These are phyloP conservation scores for Candida namnaoensis DNA, from an alignment of 805 yeast species.

Conservation along the genomic window DNA sequence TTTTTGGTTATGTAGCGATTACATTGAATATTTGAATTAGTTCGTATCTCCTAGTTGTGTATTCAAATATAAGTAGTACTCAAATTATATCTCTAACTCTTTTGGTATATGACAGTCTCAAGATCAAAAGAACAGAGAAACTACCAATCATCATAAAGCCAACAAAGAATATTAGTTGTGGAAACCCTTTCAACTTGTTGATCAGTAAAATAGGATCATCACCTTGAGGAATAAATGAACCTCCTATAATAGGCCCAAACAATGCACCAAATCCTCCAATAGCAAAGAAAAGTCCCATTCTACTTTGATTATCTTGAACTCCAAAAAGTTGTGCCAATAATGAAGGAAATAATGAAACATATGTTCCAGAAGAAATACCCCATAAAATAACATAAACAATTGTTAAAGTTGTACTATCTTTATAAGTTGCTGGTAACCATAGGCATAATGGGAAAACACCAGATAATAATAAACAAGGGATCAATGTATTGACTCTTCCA, in stretches of 20 bases:
- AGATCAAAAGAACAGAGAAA: no score
- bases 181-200: no score
- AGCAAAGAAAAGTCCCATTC: constrained; percentile 21
- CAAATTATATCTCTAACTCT: no score
- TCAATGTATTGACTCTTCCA: constrained; percentile 35
- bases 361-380: constrained; percentile 26
- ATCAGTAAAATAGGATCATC: no score
- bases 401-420: constrained; percentile 9
- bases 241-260: constrained; percentile 26
- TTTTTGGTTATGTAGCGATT: no score
- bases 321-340: constrained; percentile 25
- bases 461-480: constrained; percentile 19
- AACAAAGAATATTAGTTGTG: no score
- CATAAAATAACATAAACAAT: constrained; percentile 22
- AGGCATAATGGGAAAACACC: constrained; percentile 21
- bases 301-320: constrained; percentile 19
- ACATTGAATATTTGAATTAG: no score
- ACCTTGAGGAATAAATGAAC: constrained; percentile 20
- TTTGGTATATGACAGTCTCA: no score
- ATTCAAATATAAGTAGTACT: no score
- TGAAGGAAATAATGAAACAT: constrained; percentile 25
- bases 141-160: no score
- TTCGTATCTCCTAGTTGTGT: no score
- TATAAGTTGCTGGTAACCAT: constrained; percentile 22
- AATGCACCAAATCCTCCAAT: constrained; percentile 21